Base-by-base conservation (phyloP, 1,284 basidiomycete species). In the Psilocybe mexicana region DNA sequence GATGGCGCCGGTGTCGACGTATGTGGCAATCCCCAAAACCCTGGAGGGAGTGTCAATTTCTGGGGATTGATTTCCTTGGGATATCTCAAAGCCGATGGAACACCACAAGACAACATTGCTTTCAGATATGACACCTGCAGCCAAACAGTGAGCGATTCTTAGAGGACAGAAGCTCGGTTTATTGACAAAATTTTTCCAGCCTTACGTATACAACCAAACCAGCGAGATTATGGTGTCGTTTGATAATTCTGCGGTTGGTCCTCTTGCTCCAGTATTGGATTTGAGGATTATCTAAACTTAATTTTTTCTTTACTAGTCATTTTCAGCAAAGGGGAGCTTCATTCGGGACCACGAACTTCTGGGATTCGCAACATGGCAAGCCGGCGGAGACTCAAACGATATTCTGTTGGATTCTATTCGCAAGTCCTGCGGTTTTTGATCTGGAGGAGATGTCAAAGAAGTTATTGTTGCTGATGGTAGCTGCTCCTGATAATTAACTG, bases 221-320 rank as follows among this genome's bases (percentile, higher is more conserved):
- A 77, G 74, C 0, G 70, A 83, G 50, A 73, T 85, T 52, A 80
- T 88, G 82, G 79, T 91, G 36, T 83, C 88, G 0, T 91, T 79
- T 63, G 88, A 91, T 64, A 71, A 80, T 61, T 69, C 74, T 3
- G 71, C 76, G 57, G 70, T 72, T 64, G 76, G 47, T 24, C 8
- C 36, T 30, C 14, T 70, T 72, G 0, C 76, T 69, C 52, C 72
- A 76, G 54, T 67, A 76, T 55, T 68, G 12, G 18, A 30, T 18
- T 18, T 18, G 18, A 18, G 18, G 18, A 18, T 18, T 18, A 38
- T 50, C 26, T 51, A 45, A 10, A 23, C 18, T 23, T 36, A 12
- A 1, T 14, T 43, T n/a, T 25, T 49, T 53, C 8, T 28, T 44
- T 1, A 18, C 14, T 28, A 75, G 64, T 80, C 85, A 0, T 86